Evolutionary conservation across 768 basidiomycete species (phyloP).

Genomic region (Boletus coccyginus): DNA sequence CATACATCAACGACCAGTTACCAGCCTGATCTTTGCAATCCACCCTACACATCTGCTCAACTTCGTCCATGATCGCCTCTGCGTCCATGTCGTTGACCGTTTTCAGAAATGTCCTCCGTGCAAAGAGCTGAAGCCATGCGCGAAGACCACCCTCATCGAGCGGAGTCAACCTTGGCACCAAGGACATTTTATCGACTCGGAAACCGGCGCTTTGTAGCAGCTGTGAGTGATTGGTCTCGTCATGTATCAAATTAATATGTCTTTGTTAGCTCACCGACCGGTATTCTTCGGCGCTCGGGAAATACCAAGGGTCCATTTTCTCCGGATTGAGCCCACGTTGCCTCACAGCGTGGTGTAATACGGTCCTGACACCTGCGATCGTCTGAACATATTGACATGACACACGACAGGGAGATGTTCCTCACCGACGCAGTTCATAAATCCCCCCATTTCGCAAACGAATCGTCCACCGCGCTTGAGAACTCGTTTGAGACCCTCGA

Average conservation of each 20-base stretch:
- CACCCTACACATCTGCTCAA: constrained; percentile 50
- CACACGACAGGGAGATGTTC: neutral
- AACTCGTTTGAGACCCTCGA: constrained; percentile 54
- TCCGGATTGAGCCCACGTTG: constrained; percentile 56
- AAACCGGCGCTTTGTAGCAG: constrained; percentile 58
- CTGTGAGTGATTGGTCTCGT: constrained; percentile 31
- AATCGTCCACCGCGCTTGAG: constrained; percentile 72
- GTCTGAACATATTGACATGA: neutral
- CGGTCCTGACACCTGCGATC: constrained; percentile 55
- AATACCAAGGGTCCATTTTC: constrained; percentile 78
- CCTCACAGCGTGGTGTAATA: constrained; percentile 52
- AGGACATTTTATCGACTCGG: constrained; percentile 47
- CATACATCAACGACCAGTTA: constrained; percentile 72
- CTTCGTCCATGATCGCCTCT: constrained; percentile 57
- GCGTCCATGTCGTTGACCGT: constrained; percentile 53
- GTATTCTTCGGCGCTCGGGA: constrained; percentile 72
- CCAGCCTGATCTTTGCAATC: constrained; percentile 59
- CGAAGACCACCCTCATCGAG: constrained; percentile 46
- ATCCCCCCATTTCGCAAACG: constrained; percentile 76
- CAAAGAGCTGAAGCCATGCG: constrained; percentile 72
- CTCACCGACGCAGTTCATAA: constrained; percentile 66
- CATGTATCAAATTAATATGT: neutral
- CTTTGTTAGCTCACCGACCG: constrained; percentile 38
- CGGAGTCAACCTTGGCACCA: constrained; percentile 55
- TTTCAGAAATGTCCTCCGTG: constrained; percentile 55